A percentile compares a stretch with the other conserved stretches of the same genome.
phyloP scores from a whole-genome alignment of 768 basidiomycete genomes.

The Phylloporus arenicola region DNA sequence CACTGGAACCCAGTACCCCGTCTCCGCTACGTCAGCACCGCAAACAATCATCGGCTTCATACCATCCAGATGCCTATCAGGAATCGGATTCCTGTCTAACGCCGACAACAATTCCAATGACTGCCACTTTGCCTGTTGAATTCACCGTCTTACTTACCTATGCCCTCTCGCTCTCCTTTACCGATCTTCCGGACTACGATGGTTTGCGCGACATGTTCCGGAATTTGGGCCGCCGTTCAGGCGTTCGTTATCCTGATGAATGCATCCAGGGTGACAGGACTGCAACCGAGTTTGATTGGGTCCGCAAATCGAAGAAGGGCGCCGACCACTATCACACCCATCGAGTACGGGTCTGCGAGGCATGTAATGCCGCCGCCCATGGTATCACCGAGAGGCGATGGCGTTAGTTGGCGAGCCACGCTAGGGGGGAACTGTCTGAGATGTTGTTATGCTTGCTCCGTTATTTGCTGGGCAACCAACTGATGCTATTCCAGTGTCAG shows the following conservation, averaged over 20 bases:
- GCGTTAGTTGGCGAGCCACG: slow-evolving; percentile 14
- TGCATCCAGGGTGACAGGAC: slow-evolving; percentile 11
- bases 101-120: slow-evolving; percentile 45
- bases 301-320: slow-evolving; percentile 32
- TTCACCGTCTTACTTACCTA: slow-evolving; percentile 77
- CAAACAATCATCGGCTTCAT: slow-evolving; percentile 16
- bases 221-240: slow-evolving; percentile 49
- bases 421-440: slow-evolving; percentile 3
- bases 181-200: slow-evolving; percentile 85
- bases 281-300: slow-evolving; percentile 41
- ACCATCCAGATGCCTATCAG: slow-evolving; percentile 12
- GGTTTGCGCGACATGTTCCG: slow-evolving; percentile 72
- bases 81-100: slow-evolving; percentile 7
- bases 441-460: neutral
- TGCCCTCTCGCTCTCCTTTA: slow-evolving; percentile 76
- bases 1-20: slow-evolving; percentile 10
- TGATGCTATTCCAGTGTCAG: neutral
- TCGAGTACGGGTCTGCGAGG: slow-evolving; percentile 31
- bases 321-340: slow-evolving; percentile 15
- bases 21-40: slow-evolving; percentile 17
- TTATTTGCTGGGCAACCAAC: neutral
- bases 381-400: slow-evolving; percentile 23
- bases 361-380: slow-evolving; percentile 28
- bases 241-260: slow-evolving; percentile 36
- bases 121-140: slow-evolving; percentile 72